Conservation (phyloP, 2,329 filamentous ascomycete genomes). For the Stachybotrys chartarum region DNA sequence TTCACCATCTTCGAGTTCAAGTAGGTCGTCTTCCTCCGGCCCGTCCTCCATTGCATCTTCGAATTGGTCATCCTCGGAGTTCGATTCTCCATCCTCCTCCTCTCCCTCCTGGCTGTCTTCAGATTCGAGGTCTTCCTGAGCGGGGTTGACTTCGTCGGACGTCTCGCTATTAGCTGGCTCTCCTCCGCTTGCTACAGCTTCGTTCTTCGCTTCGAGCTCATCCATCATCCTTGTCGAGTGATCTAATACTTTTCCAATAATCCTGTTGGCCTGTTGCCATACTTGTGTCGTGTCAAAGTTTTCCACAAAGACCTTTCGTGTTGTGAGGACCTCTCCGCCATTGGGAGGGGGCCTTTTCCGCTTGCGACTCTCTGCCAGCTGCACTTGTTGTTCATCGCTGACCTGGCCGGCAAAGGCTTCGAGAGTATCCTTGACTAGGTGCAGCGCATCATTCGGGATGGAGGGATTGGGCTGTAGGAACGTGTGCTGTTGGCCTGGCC, state of each 20-base stretch:
- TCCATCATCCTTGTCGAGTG: conserved; percentile 40
- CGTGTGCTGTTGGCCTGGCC: conserved; percentile 54
- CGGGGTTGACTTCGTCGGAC: conserved; percentile 12
- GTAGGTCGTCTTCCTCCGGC: conserved; percentile 26
- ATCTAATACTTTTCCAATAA: conserved; percentile 54
- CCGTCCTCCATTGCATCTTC: conserved; percentile 27
- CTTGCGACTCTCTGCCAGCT: conserved; percentile 67
- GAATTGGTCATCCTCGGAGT: conserved; percentile 17
- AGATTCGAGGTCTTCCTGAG: conserved; percentile 18
- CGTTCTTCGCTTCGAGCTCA: conserved; percentile 44
- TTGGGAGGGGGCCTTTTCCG: conserved; percentile 57
- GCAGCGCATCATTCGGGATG: conserved; percentile 62
- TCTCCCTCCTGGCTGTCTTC: conserved; percentile 12
- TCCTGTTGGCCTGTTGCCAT: conserved; percentile 86
- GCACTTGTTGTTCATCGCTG: conserved; percentile 62
- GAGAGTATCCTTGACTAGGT: conserved; percentile 71
- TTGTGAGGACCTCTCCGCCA: conserved; percentile 54
- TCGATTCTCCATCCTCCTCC: conserved; percentile 12
- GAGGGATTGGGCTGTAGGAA: conserved; percentile 69
- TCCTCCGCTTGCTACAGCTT: conserved; percentile 21
- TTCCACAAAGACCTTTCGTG: conserved; percentile 77
- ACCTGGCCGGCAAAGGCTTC: conserved; percentile 71
- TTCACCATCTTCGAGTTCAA: conserved; percentile 18
- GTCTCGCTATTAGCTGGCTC: conserved; percentile 28
- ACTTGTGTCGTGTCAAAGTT: conserved; percentile 86